Conservation (phyloP, 1,139 yeast genomes). For the Wickerhamiella infanticola region DNA sequence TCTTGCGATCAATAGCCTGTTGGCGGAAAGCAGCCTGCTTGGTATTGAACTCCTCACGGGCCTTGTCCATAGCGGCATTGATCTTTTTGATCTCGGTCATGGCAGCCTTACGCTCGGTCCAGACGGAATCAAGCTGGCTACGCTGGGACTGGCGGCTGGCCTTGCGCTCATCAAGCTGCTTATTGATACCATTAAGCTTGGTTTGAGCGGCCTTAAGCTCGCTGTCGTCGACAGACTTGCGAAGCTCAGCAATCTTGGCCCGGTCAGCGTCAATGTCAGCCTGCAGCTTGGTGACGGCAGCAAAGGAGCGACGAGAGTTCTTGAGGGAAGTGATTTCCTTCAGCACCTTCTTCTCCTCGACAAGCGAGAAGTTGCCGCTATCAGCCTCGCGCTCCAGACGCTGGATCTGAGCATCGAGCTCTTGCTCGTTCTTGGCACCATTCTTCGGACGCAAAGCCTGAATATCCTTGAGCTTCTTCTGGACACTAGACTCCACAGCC, state of each 20-base stretch:
- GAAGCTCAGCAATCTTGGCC: constrained; percentile 59
- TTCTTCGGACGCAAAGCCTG: constrained; percentile 51
- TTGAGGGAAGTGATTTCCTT: constrained; percentile 78
- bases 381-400: constrained; percentile 63
- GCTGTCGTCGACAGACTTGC: constrained; percentile 45
- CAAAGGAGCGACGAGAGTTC: constrained; percentile 69
- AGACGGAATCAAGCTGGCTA: constrained; percentile 50
- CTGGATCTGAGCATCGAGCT: constrained; percentile 59
- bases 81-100: constrained; percentile 41
- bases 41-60: constrained; percentile 23
- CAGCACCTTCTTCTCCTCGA: constrained; percentile 75
- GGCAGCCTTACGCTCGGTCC: constrained; percentile 51
- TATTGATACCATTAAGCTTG: constrained; percentile 42
- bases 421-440: constrained; percentile 58
- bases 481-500: constrained; percentile 51
- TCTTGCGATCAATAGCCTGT: constrained; percentile 43
- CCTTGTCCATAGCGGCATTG: constrained; percentile 49
- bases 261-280: constrained; percentile 68
- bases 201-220: constrained; percentile 48
- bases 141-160: constrained; percentile 47
- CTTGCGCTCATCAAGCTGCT: constrained; percentile 44
- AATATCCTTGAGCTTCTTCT: constrained; percentile 65
- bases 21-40: constrained; percentile 21
- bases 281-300: constrained; percentile 59
- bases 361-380: constrained; percentile 69